phyloP scores from a whole-genome alignment of 1,139 yeast genomes.

The Candida labiduridarum region DNA sequence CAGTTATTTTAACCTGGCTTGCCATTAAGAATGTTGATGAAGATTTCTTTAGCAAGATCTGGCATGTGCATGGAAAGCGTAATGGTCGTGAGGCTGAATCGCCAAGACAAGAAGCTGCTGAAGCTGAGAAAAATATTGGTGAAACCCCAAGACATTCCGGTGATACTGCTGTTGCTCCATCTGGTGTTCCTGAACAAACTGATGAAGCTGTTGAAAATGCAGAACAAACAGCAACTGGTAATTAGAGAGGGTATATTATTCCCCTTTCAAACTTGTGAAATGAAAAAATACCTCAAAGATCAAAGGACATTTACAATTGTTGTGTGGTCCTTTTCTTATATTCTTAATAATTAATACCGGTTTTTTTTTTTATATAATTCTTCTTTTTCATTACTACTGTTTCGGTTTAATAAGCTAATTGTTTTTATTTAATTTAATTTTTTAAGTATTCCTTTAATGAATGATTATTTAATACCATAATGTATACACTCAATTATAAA shows the following conservation, averaged over 20 bases:
- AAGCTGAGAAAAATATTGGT: conserved; percentile 25
- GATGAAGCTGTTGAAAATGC: neutral
- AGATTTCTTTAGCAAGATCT: conserved; percentile 28
- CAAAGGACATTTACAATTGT: too few relatives aligned
- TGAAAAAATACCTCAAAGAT: too few relatives aligned
- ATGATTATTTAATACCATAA: neutral
- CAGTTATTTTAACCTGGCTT: conserved; percentile 37
- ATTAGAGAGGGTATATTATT: neutral
- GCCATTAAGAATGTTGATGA: conserved; percentile 35
- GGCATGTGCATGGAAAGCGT: conserved; percentile 18
- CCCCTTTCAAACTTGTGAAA: too few relatives aligned
- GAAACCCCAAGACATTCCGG: conserved; percentile 40
- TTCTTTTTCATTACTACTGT: too few relatives aligned
- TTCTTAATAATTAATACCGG: too few relatives aligned
- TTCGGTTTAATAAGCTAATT: too few relatives aligned
- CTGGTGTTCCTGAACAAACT: conserved; percentile 15
- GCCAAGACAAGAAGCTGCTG: neutral
- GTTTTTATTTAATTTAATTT: too few relatives aligned
- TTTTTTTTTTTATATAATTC: too few relatives aligned
- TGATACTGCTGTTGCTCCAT: conserved; percentile 34
- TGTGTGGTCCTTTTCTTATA: too few relatives aligned
- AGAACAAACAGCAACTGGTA: neutral
- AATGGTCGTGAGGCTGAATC: neutral
- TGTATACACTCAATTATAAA: too few relatives aligned
- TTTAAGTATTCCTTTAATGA: neutral